These are phyloP conservation scores for Sporobolomyces pararoseus DNA, from an alignment of 768 basidiomycete genomes.

Conservation along the genomic window DNA sequence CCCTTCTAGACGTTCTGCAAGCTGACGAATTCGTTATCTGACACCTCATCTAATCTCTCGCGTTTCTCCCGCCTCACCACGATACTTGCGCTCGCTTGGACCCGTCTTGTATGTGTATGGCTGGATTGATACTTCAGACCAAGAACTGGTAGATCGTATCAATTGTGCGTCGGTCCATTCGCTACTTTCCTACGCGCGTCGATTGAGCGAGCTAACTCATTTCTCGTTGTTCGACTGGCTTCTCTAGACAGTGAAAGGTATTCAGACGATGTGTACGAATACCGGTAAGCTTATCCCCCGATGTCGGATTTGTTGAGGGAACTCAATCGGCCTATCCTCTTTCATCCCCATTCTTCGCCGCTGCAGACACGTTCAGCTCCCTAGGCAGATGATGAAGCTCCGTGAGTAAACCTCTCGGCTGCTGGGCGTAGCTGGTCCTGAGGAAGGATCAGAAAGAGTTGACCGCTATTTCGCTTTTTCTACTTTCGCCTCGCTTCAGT, in stretches of 20 bases:
- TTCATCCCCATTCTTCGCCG: neutral
- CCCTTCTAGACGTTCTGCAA: no score
- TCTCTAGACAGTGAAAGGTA: conserved; percentile 56
- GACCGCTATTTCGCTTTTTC: neutral
- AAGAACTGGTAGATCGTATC: conserved; percentile 34
- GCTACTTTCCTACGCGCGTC: neutral
- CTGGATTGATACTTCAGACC: conserved; percentile 3
- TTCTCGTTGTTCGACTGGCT: no score
- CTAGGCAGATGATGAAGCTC: conserved; percentile 87
- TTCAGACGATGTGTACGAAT: conserved; percentile 87
- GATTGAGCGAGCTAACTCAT: no score
- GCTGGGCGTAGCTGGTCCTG: neutral
- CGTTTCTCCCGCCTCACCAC: neutral
- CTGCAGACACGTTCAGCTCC: conserved; percentile 85
- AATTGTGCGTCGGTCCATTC: conserved; percentile 4
- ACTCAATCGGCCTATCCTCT: neutral
- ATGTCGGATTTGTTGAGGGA: no score
- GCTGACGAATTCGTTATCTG: neutral
- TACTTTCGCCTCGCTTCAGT: conserved; percentile 48
- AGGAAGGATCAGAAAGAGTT: neutral
- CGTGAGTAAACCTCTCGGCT: conserved; percentile 38
- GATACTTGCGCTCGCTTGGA: no score
- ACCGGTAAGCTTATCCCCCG: conserved; percentile 50
- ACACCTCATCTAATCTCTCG: neutral
- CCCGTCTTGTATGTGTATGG: no score